phyloP scores from a whole-genome alignment of 1,139 yeast genomes.

The Schwanniomyces etchellsii region DNA sequence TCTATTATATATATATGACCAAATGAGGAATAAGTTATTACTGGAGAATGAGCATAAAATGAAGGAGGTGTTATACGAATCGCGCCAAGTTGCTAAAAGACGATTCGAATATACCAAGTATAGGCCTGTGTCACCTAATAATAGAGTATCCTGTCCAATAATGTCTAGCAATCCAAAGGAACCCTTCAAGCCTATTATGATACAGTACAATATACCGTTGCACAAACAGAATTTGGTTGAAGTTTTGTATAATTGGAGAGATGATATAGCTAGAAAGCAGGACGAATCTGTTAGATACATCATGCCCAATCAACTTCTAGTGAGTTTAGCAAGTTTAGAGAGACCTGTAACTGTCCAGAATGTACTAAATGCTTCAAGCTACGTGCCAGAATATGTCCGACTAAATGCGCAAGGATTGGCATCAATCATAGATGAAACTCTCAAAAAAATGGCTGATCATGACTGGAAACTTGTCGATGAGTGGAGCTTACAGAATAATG shows the following conservation, averaged over 20 bases:
- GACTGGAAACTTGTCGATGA: slow-evolving; percentile 29
- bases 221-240: slow-evolving; percentile 54
- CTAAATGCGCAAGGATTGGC: slow-evolving; percentile 54
- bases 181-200: slow-evolving; percentile 56
- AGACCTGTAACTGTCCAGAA: slow-evolving; percentile 55
- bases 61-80: slow-evolving; percentile 59
- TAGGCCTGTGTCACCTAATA: slow-evolving; percentile 39
- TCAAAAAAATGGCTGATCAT: slow-evolving; percentile 21
- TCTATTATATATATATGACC: slow-evolving; percentile 72
- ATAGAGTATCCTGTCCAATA: slow-evolving; percentile 42
- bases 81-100: slow-evolving; percentile 75
- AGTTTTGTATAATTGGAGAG: slow-evolving; percentile 79
- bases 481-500: slow-evolving; percentile 10
- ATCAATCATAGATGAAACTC: slow-evolving; percentile 38
- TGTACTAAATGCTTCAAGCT: slow-evolving; percentile 48
- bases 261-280: slow-evolving; percentile 57
- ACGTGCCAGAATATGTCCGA: slow-evolving; percentile 53
- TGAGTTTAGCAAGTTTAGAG: slow-evolving; percentile 49
- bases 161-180: slow-evolving; percentile 42
- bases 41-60: slow-evolving; percentile 22
- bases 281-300: slow-evolving; percentile 85
- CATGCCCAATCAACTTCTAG: slow-evolving; percentile 77
- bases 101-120: slow-evolving; percentile 72
- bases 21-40: slow-evolving; percentile 59
- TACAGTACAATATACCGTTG: slow-evolving; percentile 60